Evolutionary conservation across 257 asterid species (phyloP).

Genomic region (Hygrophila difformis): DNA sequence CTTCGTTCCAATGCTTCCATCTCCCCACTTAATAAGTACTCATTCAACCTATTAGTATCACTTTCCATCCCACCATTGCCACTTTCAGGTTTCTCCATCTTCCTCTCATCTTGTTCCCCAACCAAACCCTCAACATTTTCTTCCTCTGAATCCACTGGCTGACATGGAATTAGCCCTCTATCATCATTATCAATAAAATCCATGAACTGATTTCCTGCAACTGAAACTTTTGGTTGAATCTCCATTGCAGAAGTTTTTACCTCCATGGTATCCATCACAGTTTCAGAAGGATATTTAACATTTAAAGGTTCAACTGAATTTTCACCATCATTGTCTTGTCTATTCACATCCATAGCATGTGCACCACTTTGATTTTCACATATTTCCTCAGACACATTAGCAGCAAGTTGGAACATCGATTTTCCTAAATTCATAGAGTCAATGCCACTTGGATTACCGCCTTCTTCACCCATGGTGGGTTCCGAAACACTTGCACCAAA

Average conservation of each 20-base stretch:
- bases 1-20: conserved; percentile 48
- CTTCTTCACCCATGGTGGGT: no score
- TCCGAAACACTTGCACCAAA: no score
- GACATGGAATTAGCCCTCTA: conserved; percentile 7
- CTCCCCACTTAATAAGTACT: conserved; percentile 33
- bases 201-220: conserved; percentile 11
- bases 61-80: conserved; percentile 19
- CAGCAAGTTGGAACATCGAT: no score
- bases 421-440: no score
- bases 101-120: conserved; percentile 16
- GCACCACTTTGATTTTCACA: conserved; percentile 1
- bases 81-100: conserved; percentile 12
- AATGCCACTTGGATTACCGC: no score
- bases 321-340: conserved; percentile 15
- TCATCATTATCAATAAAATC: conserved; percentile 8
- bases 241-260: no score
- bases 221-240: conserved; percentile 7
- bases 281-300: conserved; percentile 5
- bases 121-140: conserved; percentile 12
- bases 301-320: conserved; percentile 17
- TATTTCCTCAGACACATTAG: no score
- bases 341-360: background rate
- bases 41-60: conserved; percentile 22
- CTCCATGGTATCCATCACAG: background rate
- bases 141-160: conserved; percentile 15